phyloP scores from a whole-genome alignment of 1,284 basidiomycete genomes.

The Trichosporon sp. region DNA sequence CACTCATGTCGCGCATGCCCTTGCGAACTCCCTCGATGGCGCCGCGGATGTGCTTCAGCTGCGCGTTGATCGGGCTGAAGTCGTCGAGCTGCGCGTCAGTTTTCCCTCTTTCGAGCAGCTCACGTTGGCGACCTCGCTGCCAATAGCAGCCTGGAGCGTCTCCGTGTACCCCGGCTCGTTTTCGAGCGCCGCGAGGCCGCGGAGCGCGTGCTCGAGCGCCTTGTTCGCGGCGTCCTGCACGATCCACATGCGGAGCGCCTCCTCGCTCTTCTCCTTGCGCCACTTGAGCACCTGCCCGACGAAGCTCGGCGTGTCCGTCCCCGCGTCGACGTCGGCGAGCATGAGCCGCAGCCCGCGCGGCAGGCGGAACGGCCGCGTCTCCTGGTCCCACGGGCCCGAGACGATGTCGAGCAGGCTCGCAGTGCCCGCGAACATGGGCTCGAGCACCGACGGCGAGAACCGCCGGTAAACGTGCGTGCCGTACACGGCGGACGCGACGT shows the following conservation, averaged over 20 bases:
- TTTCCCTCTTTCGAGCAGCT: not conserved
- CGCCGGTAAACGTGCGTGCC: constrained; percentile 91
- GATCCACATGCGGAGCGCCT: constrained; percentile 67
- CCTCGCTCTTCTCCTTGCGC: constrained; percentile 61
- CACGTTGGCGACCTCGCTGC: constrained; percentile 27
- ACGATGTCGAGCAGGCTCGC: constrained; percentile 52
- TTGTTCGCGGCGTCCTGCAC: constrained; percentile 55
- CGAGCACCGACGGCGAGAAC: constrained; percentile 70
- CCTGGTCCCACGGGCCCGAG: constrained; percentile 38
- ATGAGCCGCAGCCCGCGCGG: constrained; percentile 75
- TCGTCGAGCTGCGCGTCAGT: not conserved
- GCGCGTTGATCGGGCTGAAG: not conserved
- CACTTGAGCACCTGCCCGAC: constrained; percentile 83
- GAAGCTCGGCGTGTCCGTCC: constrained; percentile 86
- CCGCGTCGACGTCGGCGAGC: constrained; percentile 87
- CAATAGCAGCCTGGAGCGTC: constrained; percentile 18
- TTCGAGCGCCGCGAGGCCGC: constrained; percentile 36
- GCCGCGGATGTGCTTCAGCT: constrained; percentile 5
- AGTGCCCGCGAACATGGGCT: constrained; percentile 59
- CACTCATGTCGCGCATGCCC: constrained; percentile 85
- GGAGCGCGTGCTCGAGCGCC: constrained; percentile 33
- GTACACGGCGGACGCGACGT: constrained; percentile 89
- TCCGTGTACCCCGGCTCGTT: constrained; percentile 35
- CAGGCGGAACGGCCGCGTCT: constrained; percentile 65
- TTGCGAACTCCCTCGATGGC: constrained; percentile 63